phyloP scores from a whole-genome alignment of 1,284 basidiomycete species.

The Apiotrichum siamense region DNA sequence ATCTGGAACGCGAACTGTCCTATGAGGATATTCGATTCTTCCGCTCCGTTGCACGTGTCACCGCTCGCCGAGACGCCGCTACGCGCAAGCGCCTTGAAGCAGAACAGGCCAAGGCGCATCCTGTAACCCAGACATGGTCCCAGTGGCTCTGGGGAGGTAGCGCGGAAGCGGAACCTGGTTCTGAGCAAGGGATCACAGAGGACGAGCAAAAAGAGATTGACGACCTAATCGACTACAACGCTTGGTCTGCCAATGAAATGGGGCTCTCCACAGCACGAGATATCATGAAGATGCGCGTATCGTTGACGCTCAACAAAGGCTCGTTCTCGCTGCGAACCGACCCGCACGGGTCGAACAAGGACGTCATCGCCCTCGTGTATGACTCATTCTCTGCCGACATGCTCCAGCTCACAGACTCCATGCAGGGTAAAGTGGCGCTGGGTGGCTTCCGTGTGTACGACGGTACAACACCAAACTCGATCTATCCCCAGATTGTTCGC shows the following conservation, averaged over 20 bases:
- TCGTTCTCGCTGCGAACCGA: conserved; percentile 72
- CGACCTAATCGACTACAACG: conserved; percentile 89
- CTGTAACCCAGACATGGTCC: conserved; percentile 63
- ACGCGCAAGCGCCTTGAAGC: conserved; percentile 63
- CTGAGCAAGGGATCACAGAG: conserved; percentile 56
- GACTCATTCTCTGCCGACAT: conserved; percentile 81
- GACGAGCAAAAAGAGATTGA: conserved; percentile 91
- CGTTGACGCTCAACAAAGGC: conserved; percentile 75
- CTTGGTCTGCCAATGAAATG: conserved; percentile 61
- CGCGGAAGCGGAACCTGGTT: conserved; percentile 41
- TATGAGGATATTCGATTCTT: conserved; percentile 99
- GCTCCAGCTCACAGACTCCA: conserved; percentile 78
- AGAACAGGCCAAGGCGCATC: conserved; percentile 53
- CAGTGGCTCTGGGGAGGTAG: conserved; percentile 67
- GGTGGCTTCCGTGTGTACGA: conserved; percentile 88
- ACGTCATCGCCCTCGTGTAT: conserved; percentile 84
- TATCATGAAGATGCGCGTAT: conserved; percentile 71
- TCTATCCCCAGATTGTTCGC: conserved; percentile 88
- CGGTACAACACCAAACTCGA: conserved; percentile 72
- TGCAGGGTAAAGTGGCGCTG: conserved; percentile 75
- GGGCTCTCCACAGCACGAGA: conserved; percentile 64
- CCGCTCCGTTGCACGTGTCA: conserved; percentile 87
- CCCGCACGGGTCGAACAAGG: conserved; percentile 57
- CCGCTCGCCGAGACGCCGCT: conserved; percentile 76
- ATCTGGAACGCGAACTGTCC: conserved; percentile 72